A percentile compares a stretch with the other conserved stretches of the same genome.
Conservation (phyloP, 163 green algal genomes). For the Scenedesmus sp. region DNA sequence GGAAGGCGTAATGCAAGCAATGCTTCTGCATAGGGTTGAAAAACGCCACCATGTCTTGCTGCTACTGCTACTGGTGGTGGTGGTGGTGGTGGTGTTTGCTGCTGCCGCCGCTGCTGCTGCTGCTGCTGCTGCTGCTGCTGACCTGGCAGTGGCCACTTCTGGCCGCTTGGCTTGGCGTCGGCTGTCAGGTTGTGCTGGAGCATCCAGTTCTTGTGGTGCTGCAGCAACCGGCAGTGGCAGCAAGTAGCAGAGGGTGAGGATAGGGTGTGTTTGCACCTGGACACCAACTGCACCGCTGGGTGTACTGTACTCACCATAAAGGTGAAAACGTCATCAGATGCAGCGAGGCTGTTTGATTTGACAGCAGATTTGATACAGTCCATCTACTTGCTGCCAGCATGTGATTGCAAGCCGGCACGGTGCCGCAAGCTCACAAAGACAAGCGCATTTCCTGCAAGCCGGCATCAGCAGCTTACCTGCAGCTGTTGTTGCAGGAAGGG, state of each 20-base stretch:
- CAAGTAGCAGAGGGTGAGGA: background rate
- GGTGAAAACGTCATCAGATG: no score
- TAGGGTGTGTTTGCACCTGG: background rate
- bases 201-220: constrained; percentile 11
- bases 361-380: no score
- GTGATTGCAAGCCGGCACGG: no score
- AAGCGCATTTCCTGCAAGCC: background rate
- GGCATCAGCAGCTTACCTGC: background rate
- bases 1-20: no score
- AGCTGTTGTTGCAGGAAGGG: constrained; percentile 1
- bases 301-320: no score
- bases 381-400: no score
- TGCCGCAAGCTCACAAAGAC: background rate
- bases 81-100: no score
- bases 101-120: background rate
- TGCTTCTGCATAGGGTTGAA: no score
- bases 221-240: background rate
- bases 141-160: background rate
- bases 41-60: no score
- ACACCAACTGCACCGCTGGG: no score
- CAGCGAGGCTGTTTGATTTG: no score
- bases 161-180: background rate
- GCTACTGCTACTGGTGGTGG: no score
- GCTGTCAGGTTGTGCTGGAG: background rate
- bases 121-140: background rate